Conservation (phyloP, 768 basidiomycete genomes). For the Antrodiella citrinella region DNA sequence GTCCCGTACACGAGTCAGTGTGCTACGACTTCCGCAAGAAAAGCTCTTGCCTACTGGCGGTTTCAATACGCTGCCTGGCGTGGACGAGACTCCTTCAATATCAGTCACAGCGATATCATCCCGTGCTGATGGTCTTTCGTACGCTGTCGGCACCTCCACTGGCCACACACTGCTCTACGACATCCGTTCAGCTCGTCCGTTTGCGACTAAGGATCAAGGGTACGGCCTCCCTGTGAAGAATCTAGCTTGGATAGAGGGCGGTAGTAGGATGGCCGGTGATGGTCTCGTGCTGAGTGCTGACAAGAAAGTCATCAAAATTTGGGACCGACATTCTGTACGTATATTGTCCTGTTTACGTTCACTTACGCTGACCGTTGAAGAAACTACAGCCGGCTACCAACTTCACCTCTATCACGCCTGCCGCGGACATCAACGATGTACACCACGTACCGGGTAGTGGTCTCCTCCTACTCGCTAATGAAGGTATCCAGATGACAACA, state of each 20-base stretch:
- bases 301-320: conserved; percentile 95
- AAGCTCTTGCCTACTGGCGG: conserved; percentile 38
- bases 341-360: not conserved
- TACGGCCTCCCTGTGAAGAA: conserved; percentile 87
- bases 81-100: conserved; percentile 31
- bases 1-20: conserved; percentile 67
- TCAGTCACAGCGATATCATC: conserved; percentile 83
- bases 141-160: conserved; percentile 91
- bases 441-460: conserved; percentile 89
- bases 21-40: conserved; percentile 50
- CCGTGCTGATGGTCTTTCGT: conserved; percentile 80
- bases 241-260: conserved; percentile 86
- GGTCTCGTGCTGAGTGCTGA: conserved; percentile 89
- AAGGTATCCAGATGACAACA: conserved; percentile 91
- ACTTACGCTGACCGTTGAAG: not conserved
- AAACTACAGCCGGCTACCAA: conserved; percentile 75
- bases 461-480: conserved; percentile 86
- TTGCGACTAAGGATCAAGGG: conserved; percentile 92
- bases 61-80: conserved; percentile 25
- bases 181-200: conserved; percentile 75
- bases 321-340: conserved; percentile 80
- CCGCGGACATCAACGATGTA: conserved; percentile 81
- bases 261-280: conserved; percentile 74
- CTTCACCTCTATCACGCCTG: conserved; percentile 88
- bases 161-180: conserved; percentile 95